These are phyloP conservation scores for Rhizopus stolonifer DNA, from an alignment of 371 early-diverging fungal species.

Conservation along the genomic window DNA sequence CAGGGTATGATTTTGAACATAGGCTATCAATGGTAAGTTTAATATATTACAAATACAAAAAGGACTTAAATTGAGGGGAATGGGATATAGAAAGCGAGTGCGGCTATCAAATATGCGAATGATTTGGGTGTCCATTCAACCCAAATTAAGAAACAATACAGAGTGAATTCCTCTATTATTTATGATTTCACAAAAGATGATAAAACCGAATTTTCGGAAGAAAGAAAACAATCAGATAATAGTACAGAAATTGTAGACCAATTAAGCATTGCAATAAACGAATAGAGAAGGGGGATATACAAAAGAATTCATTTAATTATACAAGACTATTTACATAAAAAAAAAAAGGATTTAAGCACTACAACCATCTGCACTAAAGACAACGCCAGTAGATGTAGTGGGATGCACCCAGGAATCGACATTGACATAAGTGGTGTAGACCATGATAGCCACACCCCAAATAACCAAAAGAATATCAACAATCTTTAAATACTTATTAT, in stretches of 20 bases:
- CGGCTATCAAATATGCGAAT: constrained; percentile 5
- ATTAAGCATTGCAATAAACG: not conserved
- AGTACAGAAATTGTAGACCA: constrained; percentile 5
- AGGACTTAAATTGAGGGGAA: too few species aligned
- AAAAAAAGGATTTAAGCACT: too few species aligned
- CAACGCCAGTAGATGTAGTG: not conserved
- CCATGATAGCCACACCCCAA: constrained; percentile 58
- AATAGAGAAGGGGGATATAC: not conserved
- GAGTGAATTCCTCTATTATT: not conserved
- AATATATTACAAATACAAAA: too few species aligned
- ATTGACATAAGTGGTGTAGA: constrained; percentile 39
- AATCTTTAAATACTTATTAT: constrained; percentile 23
- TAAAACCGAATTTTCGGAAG: not conserved
- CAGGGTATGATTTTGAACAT: constrained; percentile 45
- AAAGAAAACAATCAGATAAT: not conserved
- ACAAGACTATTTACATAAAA: too few species aligned
- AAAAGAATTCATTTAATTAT: not conserved
- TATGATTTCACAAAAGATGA: not conserved
- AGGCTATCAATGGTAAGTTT: constrained; percentile 42
- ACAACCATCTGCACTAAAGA: not conserved
- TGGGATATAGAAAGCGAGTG: constrained; percentile 9
- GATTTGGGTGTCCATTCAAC: not conserved
- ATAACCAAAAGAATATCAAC: constrained; percentile 48
- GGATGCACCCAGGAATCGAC: constrained; percentile 43
- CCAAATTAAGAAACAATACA: not conserved